Evolutionary conservation across 257 asterid genomes (phyloP).

Genomic region (Lithospermum erythrorhizon): DNA sequence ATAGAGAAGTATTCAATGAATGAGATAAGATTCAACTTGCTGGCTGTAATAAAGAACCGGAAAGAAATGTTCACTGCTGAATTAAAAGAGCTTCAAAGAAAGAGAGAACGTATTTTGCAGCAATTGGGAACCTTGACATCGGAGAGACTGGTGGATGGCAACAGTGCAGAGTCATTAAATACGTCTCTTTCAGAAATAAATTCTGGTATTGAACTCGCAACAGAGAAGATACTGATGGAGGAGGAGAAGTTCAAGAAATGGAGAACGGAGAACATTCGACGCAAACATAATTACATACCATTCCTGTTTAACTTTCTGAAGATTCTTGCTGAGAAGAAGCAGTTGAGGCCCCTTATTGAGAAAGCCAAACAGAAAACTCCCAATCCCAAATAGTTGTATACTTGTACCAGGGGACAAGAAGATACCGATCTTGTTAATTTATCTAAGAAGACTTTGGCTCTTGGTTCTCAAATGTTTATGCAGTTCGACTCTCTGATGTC

Average conservation of each 20-base stretch:
- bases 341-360: constrained; percentile 93
- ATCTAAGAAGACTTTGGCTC: background rate
- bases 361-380: constrained; percentile 84
- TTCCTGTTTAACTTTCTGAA: constrained; percentile 91
- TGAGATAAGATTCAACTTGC: constrained; percentile 82
- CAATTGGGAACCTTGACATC: constrained; percentile 65
- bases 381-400: constrained; percentile 31
- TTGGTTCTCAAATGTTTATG: background rate
- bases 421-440: constrained; percentile 8
- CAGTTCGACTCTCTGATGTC: background rate
- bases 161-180: constrained; percentile 53
- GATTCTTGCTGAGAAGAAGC: constrained; percentile 99
- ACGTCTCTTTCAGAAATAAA: constrained; percentile 54
- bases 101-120: constrained; percentile 65
- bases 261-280: constrained; percentile 74
- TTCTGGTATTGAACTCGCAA: constrained; percentile 70
- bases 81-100: constrained; percentile 87
- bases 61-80: constrained; percentile 74
- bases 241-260: constrained; percentile 98
- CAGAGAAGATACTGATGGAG: constrained; percentile 88
- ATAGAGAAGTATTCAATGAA: constrained; percentile 75
- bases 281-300: constrained; percentile 91
- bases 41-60: constrained; percentile 85
- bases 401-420: constrained; percentile 6
- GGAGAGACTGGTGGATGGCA: constrained; percentile 62